These are phyloP conservation scores for Saccharomycodes ludwigii DNA, from an alignment of 805 yeast species.

Conservation along the genomic window DNA sequence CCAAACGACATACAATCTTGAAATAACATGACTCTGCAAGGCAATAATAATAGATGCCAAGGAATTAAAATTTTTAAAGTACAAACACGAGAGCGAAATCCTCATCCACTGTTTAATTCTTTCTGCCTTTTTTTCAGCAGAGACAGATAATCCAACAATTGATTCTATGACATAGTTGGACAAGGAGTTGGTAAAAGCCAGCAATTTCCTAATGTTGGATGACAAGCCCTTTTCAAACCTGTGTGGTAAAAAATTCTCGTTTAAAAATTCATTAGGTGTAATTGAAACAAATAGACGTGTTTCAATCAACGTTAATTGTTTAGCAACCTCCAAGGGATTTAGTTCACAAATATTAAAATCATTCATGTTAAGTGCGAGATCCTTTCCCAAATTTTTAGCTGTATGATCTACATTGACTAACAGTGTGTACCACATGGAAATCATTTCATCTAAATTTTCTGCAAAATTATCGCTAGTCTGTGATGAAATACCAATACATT, in stretches of 20 bases:
- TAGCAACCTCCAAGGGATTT: conserved; percentile 65
- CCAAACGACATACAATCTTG: conserved; percentile 55
- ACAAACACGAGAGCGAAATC: conserved; percentile 58
- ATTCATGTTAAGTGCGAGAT: conserved; percentile 1
- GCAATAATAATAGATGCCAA: conserved; percentile 70
- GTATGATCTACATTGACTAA: conserved; percentile 1
- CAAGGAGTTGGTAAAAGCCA: conserved; percentile 57
- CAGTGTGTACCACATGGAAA: conserved; percentile 35
- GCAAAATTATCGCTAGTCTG: conserved; percentile 14
- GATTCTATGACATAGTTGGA: conserved; percentile 66
- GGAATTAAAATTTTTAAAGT: conserved; percentile 65
- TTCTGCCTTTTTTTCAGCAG: conserved; percentile 36
- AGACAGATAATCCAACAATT: conserved; percentile 34
- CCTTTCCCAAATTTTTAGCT: no score
- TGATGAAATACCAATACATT: conserved; percentile 25
- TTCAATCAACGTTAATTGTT: conserved; percentile 64
- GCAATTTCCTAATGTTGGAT: conserved; percentile 48
- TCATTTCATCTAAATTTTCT: conserved; percentile 34
- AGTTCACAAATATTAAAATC: conserved; percentile 26
- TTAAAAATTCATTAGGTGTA: conserved; percentile 51
- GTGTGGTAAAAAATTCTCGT: conserved; percentile 49
- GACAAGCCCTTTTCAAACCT: conserved; percentile 46
- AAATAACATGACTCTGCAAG: conserved; percentile 57
- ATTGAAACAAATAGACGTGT: conserved; percentile 52
- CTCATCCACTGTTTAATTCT: conserved; percentile 62